Base-by-base conservation (phyloP, 768 basidiomycete species). In the Calocera cornea region DNA sequence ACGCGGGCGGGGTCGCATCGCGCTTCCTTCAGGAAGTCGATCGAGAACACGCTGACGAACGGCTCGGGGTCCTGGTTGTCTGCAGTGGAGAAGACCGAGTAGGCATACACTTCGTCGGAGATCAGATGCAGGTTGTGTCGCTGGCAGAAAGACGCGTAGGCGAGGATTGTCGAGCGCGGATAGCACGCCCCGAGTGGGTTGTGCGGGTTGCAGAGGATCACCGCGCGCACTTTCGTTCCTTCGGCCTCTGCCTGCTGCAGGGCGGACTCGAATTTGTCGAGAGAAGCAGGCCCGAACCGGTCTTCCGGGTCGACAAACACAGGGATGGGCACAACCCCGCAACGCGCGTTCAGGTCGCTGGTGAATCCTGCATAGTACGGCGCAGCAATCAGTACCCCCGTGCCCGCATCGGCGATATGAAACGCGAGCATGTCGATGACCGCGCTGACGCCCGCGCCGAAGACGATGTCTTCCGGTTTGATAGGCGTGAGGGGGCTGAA, bases 141-240 rank as follows among this genome's bases (percentile, higher is more conserved):
- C 54, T 60, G 54, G 54, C 54, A 60, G 22, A 60, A 60, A 19
- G 19, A 10, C 19, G 2, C 34, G 29, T 0, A 33, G 24, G 44
- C 65, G 24, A 41, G 44, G 24, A 66, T 33, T 2, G 65, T 66
- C 2, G 3, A 41, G 27, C 34, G 41, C 14, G 65, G 65, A n/a
- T 66, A 54, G 16, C 41, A 44, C 0, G 40, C n/a, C 8, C 65
- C 65, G 22, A 66, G 65, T 0, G 65, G 65, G 65, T 66, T 66
- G 47, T 66, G 65, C 8, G 65, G 65, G 65, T 66, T 66, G 47
- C 65, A 66, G 12, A 66, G 41, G 27, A 66, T 44, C 29, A 66
- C 41, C 14, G 49, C 65, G 40, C 41, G 17, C 8, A 66, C 22
- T 27, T 60, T 60, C 27, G 54, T 60, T 7, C 54, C 54, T 19